Evolutionary conservation across 805 yeast genomes (phyloP).

Genomic region (Middelhovenomyces tepae): DNA sequence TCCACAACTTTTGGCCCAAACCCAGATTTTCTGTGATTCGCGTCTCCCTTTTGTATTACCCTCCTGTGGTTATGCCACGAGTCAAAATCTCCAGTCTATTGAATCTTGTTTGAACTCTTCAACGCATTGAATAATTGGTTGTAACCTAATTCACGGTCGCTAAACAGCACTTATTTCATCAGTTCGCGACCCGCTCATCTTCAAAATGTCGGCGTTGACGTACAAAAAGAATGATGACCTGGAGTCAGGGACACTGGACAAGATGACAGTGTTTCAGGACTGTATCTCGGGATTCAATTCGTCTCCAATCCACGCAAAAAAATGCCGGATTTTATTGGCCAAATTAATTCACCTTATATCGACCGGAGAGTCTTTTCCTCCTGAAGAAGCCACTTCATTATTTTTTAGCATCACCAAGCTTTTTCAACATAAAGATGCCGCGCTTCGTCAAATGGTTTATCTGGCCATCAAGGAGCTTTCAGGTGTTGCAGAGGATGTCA

Average conservation of each 20-base stretch:
- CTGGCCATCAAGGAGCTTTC: constrained; percentile 89
- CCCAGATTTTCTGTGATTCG: no score
- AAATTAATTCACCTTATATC: constrained; percentile 74
- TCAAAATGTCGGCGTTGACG: constrained; percentile 65
- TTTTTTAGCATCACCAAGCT: constrained; percentile 91
- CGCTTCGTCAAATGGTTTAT: constrained; percentile 86
- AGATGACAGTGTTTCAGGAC: constrained; percentile 95
- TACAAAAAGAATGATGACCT: constrained; percentile 79
- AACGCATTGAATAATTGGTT: no score
- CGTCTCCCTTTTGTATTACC: no score
- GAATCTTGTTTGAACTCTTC: no score
- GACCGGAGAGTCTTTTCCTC: constrained; percentile 80
- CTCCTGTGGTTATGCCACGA: no score
- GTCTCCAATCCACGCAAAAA: constrained; percentile 78
- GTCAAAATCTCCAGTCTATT: no score
- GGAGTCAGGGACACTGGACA: constrained; percentile 72
- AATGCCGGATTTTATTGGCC: constrained; percentile 75
- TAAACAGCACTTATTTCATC: no score
- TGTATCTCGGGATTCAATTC: constrained; percentile 89
- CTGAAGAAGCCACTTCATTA: constrained; percentile 81
- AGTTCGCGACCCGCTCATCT: constrained; percentile 2
- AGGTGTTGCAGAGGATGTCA: constrained; percentile 75
- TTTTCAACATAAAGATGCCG: constrained; percentile 83
- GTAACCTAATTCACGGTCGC: no score
- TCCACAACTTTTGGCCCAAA: no score